Conservation (phyloP, 2,329 filamentous ascomycete species). For the Alternaria sp. region DNA sequence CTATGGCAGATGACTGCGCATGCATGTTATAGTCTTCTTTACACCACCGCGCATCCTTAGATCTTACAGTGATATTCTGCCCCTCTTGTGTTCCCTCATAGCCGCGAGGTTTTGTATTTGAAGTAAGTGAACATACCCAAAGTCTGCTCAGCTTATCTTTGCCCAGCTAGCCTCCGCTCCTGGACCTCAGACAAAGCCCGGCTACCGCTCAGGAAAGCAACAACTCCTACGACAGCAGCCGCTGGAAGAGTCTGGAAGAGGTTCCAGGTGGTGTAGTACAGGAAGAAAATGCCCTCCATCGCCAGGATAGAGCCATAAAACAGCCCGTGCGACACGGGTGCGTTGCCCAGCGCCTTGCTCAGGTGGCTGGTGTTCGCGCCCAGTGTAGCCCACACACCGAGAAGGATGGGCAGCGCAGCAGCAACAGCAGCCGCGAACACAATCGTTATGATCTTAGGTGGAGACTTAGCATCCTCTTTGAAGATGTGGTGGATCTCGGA, state of each 20-base stretch:
- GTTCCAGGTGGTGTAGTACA: slow-evolving; percentile 93
- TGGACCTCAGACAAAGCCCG: slow-evolving; percentile 94
- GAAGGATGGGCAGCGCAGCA: slow-evolving; percentile 74
- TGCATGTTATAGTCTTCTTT: background rate
- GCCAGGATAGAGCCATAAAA: slow-evolving; percentile 88
- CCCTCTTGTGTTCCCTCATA: background rate
- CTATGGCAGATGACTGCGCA: background rate
- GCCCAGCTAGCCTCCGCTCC: slow-evolving; percentile 78
- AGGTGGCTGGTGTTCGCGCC: slow-evolving; percentile 85
- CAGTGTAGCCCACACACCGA: slow-evolving; percentile 75
- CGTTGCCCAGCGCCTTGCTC: slow-evolving; percentile 73
- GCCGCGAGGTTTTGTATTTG: background rate
- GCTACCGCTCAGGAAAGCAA: slow-evolving; percentile 85
- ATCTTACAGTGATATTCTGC: background rate
- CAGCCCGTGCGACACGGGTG: slow-evolving; percentile 79
- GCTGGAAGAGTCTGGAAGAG: slow-evolving; percentile 87
- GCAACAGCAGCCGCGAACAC: slow-evolving; percentile 77
- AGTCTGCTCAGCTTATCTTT: slow-evolving; percentile 53
- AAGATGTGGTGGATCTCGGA: slow-evolving; percentile 92
- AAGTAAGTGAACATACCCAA: background rate
- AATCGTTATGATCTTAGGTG: slow-evolving; percentile 78
- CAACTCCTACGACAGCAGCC: slow-evolving; percentile 68
- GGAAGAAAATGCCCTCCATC: slow-evolving; percentile 90
- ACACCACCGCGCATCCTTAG: background rate
- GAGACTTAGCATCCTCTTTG: slow-evolving; percentile 77